Conservation (phyloP, 1,284 basidiomycete genomes). For the Acaromyces ingoldii region DNA sequence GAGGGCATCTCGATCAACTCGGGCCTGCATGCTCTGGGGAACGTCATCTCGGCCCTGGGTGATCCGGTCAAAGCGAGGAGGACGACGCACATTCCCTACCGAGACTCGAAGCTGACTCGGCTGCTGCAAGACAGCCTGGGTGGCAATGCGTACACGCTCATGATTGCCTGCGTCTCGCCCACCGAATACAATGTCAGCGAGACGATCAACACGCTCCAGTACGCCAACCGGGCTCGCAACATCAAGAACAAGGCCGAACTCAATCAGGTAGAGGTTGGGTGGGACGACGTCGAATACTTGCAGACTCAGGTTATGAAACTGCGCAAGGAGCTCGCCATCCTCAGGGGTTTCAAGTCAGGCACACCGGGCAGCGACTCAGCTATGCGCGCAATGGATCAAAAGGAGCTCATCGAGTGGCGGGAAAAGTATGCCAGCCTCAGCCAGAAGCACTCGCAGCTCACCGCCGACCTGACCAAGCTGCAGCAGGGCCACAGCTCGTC, state of each 20-base stretch:
- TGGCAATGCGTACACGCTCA: conserved; percentile 93
- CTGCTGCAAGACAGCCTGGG: conserved; percentile 94
- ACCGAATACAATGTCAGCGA: conserved; percentile 92
- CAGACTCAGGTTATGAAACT: conserved; percentile 60
- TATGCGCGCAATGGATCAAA: conserved; percentile 43
- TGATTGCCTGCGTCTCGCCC: conserved; percentile 97
- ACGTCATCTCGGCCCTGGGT: conserved; percentile 96
- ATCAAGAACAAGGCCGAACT: conserved; percentile 92
- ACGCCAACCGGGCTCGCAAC: conserved; percentile 92
- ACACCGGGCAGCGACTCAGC: conserved; percentile 8
- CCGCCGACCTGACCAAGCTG: conserved; percentile 70
- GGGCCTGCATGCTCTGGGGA: conserved; percentile 89
- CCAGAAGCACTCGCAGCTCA: conserved; percentile 76
- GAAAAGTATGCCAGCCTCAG: conserved; percentile 76
- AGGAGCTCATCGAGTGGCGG: conserved; percentile 69
- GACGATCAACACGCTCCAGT: conserved; percentile 95
- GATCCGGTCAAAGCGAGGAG: conserved; percentile 66
- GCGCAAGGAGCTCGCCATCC: conserved; percentile 72
- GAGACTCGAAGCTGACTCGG: conserved; percentile 92
- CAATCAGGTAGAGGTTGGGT: conserved; percentile 92
- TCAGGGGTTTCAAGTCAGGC: conserved; percentile 62
- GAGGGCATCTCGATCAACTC: conserved; percentile 84
- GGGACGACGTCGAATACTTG: conserved; percentile 96
- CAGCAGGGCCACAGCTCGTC: conserved; percentile 51
- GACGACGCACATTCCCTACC: conserved; percentile 78